Evolutionary conservation across 2,329 filamentous ascomycete genomes (phyloP), one percentile per base, ranked within the genome.

Genomic region (Cladosporium velox): DNA sequence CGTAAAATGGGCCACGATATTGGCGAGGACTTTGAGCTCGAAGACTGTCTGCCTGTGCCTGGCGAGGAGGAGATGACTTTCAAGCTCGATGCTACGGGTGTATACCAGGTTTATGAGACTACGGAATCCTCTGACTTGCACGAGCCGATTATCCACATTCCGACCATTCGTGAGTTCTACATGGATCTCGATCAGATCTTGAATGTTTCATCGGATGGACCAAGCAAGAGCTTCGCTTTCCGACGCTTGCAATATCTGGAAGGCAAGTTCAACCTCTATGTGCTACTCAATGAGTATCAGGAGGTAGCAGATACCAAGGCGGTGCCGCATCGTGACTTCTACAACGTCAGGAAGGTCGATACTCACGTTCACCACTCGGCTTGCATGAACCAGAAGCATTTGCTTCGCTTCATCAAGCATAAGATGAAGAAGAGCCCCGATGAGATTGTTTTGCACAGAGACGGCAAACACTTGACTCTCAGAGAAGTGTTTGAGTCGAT

Each of bases 341-440:
- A 99, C 83, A 99, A 99, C 76, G 95, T 99, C 59, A 87, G 95
- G 76, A 99, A 99, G 79, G 95, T 99, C 60, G 95, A 99, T 76
- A 99, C 95, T 10, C 95, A 99, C 84, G 95, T 99, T 72, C 95
- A 99, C 77, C 95, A 99, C 79, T 99, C 95, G 18, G 95, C 95
- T 28, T 99, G 95, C 78, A 99, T 99, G 95, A 99, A 99, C 76
- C 95, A 99, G 79, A 99, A 99, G 80, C 95, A 99, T 85, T 82
- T 99, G 66, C 83, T 99, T 67, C 92, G 95, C 64, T 99, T 99
- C 80, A 99, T 99, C 83, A 99, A 99, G 81, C 97, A 93, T 80
- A 99, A 99, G 81, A 97, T 99, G 92, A 98, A 97, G 86, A 99
- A 97, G 79, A 95, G 87, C 21, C 93, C 93, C 0, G 91, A 98